A percentile compares a stretch with the other conserved stretches of the same genome.
phyloP scores from a whole-genome alignment of 2,329 filamentous ascomycete genomes.

The Hypoxylon sp. region DNA sequence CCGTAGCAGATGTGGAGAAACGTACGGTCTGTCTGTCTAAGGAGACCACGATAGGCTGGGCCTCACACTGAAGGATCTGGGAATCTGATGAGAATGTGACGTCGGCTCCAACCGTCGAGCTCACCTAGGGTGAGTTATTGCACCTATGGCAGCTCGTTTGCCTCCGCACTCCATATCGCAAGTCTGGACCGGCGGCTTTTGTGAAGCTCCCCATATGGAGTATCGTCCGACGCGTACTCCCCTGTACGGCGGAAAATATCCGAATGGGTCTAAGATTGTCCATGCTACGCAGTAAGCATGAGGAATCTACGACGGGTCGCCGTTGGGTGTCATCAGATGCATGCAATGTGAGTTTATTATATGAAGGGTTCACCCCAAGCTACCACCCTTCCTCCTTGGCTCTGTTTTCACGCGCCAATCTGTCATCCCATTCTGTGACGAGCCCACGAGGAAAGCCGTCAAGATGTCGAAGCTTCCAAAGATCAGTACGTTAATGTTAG shows the following conservation, averaged over 20 bases:
- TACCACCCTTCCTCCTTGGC: constrained; percentile 21
- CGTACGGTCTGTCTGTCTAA: constrained; percentile 13
- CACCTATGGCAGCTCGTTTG: constrained; percentile 42
- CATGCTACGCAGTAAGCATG: constrained; percentile 35
- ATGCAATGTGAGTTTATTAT: constrained; percentile 46
- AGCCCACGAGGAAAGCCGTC: constrained; percentile 35
- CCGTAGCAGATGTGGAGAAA: constrained; percentile 30
- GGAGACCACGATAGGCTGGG: constrained; percentile 23
- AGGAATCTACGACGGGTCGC: constrained; percentile 15
- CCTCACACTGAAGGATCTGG: constrained; percentile 38
- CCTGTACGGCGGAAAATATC: constrained; percentile 35
- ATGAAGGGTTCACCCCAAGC: constrained; percentile 44
- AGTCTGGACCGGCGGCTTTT: constrained; percentile 22
- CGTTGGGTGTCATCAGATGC: constrained; percentile 42
- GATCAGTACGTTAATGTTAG: constrained; percentile 48
- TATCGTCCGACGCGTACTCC: constrained; percentile 33
- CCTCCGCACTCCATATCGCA: constrained; percentile 19
- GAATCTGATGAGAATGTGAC: constrained; percentile 34
- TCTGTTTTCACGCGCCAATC: constrained; percentile 30
- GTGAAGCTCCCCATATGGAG: constrained; percentile 34
- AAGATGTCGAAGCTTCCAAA: constrained; percentile 52
- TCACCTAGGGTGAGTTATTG: constrained; percentile 40
- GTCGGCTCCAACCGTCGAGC: constrained; percentile 33
- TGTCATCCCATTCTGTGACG: constrained; percentile 22
- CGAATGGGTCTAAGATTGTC: constrained; percentile 41